Evolutionary conservation across 2,329 filamentous ascomycete species (phyloP), one percentile per base, ranked within the genome.

Genomic region (Penicillium glabrum): DNA sequence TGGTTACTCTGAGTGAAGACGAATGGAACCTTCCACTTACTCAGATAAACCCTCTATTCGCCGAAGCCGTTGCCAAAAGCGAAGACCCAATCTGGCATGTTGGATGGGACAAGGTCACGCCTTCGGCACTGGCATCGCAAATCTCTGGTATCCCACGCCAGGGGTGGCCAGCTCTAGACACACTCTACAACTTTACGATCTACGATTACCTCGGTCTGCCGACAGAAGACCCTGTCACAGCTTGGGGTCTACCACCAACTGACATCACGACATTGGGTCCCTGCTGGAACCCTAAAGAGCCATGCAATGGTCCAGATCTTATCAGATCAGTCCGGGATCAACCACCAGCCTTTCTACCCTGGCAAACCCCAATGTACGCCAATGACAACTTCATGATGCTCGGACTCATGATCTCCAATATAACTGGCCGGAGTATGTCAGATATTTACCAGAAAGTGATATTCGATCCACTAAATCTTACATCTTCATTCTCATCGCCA

Each of bases 81-180:
- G 24, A 31, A 24, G 31, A 59, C 31, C 21, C 48, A 5, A 49
- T 53, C 14, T 19, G 45, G 29, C 5, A 70, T 1, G 67, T 79
- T 2, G 66, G 75, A 43, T 83, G 80, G 80, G 73, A 81, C 35
- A 75, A 79, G 10, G 68, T 83, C 31, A 83, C 80, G 0, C 66
- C 82, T 5, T 73, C 72, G 5, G 72, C 78, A 21, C 65, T 83
- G 9, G 77, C 79, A 1, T 75, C 71, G 3, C 80, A 83, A 43
- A 69, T 82, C 11, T 74, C 75, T 16, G 81, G 81, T 0, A 66
- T 82, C 46, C 62, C 69, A 19, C 24, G 55, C 16, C 46, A 53
- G 10, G 46, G 50, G 3, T n/a, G 65, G 71, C 79, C 65, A 66
- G 70, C 54, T 1, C 33, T 37, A 3, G 33, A 37, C 16, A 37